Evolutionary conservation across 148 eudicot species (phyloP).

Genomic region (Limonium bicolor): DNA sequence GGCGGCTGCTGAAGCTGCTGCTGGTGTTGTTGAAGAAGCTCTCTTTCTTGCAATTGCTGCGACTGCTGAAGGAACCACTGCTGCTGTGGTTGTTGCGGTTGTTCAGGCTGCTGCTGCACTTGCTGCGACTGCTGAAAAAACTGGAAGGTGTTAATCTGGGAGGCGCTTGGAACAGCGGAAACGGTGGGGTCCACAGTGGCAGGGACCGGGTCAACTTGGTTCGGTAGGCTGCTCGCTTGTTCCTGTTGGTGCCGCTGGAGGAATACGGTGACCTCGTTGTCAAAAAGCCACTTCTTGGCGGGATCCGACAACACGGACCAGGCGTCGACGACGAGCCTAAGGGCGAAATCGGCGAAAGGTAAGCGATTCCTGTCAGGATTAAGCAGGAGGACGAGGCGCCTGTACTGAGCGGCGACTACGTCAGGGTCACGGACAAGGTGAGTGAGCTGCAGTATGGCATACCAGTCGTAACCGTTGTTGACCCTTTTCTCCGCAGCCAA

Average conservation of each 20-base stretch:
- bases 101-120: neutral
- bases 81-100: constrained; percentile 3
- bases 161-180: neutral
- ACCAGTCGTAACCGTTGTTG: constrained; percentile 45
- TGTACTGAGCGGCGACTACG: constrained; percentile 41
- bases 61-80: constrained; percentile 7
- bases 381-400: constrained; percentile 60
- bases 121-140: constrained; percentile 12
- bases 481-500: constrained; percentile 44
- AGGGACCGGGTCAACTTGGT: constrained; percentile 22
- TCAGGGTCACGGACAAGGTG: constrained; percentile 31
- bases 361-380: constrained; percentile 72
- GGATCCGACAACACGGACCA: constrained; percentile 47
- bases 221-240: neutral
- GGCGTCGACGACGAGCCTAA: constrained; percentile 61
- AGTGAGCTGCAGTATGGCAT: constrained; percentile 49
- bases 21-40: constrained; percentile 7
- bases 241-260: constrained; percentile 1
- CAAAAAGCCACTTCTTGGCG: constrained; percentile 16
- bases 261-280: constrained; percentile 27
- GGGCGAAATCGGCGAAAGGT: constrained; percentile 49
- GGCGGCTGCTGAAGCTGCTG: constrained; percentile 2
- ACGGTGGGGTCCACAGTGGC: constrained; percentile 17
- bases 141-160: constrained; percentile 21
- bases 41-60: neutral